A percentile compares a stretch with the other conserved stretches of the same genome.
phyloP scores from a whole-genome alignment of 2,329 filamentous ascomycete genomes.

The Beauveria brongniartii region DNA sequence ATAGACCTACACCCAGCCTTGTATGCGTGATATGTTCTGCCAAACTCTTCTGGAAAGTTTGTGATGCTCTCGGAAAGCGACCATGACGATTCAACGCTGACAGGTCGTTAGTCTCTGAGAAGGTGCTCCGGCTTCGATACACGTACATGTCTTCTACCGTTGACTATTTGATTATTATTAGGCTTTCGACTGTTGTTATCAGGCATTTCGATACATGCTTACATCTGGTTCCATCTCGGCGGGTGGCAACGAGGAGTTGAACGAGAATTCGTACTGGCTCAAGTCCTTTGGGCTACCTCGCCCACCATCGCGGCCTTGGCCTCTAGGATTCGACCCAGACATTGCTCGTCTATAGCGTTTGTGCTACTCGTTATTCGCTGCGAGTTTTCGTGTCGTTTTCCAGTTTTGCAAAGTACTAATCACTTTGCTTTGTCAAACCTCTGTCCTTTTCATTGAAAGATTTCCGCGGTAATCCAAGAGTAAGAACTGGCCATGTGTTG shows the following conservation, averaged over 20 bases:
- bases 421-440: not conserved
- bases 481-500: too few species aligned
- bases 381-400: not conserved
- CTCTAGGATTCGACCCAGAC: not conserved
- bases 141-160: conserved; percentile 10
- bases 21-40: conserved; percentile 40
- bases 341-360: not conserved
- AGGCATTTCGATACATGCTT: not conserved
- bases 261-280: conserved; percentile 9
- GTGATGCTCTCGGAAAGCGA: conserved; percentile 35
- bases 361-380: not conserved
- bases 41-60: conserved; percentile 34
- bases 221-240: conserved; percentile 9
- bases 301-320: not conserved
- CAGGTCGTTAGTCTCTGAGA: not conserved
- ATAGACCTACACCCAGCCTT: conserved; percentile 35
- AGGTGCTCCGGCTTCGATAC: not conserved
- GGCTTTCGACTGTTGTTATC: not conserved
- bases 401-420: not conserved
- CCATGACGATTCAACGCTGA: conserved; percentile 22
- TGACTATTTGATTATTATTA: conserved; percentile 1
- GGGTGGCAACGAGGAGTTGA: conserved; percentile 1
- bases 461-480: too few species aligned
- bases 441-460: too few species aligned
- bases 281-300: not conserved